Base-by-base conservation (phyloP, 306 rosid species). In the Lathyrus sativus region DNA sequence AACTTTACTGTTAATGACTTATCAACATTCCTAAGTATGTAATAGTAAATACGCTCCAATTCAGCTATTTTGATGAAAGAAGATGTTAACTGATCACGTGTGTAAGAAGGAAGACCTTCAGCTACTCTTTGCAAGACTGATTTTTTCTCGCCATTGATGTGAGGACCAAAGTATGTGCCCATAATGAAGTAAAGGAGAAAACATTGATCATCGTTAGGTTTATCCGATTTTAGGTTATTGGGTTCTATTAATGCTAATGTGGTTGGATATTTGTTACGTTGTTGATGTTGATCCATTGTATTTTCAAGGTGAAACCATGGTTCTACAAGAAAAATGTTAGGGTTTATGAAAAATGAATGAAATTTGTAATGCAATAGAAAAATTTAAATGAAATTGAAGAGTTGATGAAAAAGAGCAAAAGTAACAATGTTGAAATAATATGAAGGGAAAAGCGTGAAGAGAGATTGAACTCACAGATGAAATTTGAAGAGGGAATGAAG, bases 81-180 rank as follows among this genome's bases (percentile, higher is more conserved):
- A 24, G 74, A 24, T 12, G 81, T 56, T 42, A 89, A 78, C 65
- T 86, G 87, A 56, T 73, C 74, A 46, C 46, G 33, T 4, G 84
- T 74, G 76, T 86, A 86, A 3, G 90, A 89, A 49, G 92, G 88
- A 67, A 84, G 78, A 50, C 87, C 88, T 62, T 85, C 88, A 1
- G 87, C 84, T 48, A 85, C 68, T 81, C 90, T 86, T 59, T 85
- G 88, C 77, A 84, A 76, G 5, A 86, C 57, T 24, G 90, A 81
- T 75, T 79, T 86, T 46, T 70, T 38, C 56, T 76, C 72, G 0
- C 72, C 80, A 77, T 81, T 86, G 62, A 86, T 72, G 45, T 79
- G 79, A 12, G 96, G 92, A 11, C 92, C 90, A 62, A 89, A 86
- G 78, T 82, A 85, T 57, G 81, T 84, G 26, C 90, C 89, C 67